Conservation (phyloP, 2,329 filamentous ascomycete species). For the Fusarium solani-melongenae region DNA sequence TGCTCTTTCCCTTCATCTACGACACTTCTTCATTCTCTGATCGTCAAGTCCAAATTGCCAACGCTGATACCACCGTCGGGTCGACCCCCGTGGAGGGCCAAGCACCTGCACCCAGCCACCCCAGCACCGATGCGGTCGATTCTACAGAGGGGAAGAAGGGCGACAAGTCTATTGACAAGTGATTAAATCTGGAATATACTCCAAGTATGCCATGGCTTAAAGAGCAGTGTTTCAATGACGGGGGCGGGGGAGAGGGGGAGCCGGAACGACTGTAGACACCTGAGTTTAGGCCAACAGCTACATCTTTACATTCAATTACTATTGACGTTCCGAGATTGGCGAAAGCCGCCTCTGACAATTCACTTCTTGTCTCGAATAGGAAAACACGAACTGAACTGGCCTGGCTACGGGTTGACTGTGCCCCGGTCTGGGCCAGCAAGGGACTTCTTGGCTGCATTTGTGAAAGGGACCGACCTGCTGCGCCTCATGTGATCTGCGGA, state of each 20-base stretch:
- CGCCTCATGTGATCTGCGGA: constrained; percentile 13
- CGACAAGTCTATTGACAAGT: background rate
- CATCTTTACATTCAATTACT: background rate
- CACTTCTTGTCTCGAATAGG: constrained; percentile 16
- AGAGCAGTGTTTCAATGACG: background rate
- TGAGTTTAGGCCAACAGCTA: background rate
- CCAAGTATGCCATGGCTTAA: accelerated
- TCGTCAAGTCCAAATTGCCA: background rate
- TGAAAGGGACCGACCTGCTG: constrained; percentile 14
- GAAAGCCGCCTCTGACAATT: accelerated
- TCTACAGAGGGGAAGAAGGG: background rate
- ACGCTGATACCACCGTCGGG: too few relatives aligned
- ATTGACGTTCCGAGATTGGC: background rate
- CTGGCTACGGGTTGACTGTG: constrained; percentile 30
- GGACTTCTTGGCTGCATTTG: constrained; percentile 21
- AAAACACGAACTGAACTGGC: constrained; percentile 9
- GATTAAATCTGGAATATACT: background rate
- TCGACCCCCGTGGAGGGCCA: background rate
- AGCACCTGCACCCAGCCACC: background rate
- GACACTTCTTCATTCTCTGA: background rate
- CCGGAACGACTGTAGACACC: background rate
- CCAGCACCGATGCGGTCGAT: background rate
- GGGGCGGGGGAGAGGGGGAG: background rate
- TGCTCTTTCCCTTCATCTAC: background rate
- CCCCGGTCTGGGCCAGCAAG: constrained; percentile 14